Evolutionary conservation across 2,329 filamentous ascomycete genomes (phyloP), one percentile per base, ranked within the genome.

Genomic region (Cercospora citrullina): DNA sequence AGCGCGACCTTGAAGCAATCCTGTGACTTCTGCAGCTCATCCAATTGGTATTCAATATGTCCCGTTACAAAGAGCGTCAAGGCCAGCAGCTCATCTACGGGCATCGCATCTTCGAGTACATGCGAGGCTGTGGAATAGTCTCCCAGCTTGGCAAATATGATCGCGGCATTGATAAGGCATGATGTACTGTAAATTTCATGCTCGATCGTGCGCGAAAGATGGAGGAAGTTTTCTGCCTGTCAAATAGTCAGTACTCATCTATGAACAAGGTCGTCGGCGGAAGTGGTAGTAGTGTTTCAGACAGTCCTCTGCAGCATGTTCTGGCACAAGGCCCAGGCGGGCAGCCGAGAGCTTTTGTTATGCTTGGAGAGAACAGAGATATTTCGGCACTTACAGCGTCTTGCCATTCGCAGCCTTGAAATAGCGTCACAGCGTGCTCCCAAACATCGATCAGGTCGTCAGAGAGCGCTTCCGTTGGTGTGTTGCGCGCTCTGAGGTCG

Each of bases 381-480:
- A 8, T 31, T 31, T 31, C 30, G 1, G 30, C 26, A 58, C 66
- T 42, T 65, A 68, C 71, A n/a, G 77, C 72, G n/a, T 69, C 69
- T 58, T 75, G 70, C 75, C 75, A 78, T 57, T 78, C 77, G 65
- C 73, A 77, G 48, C 67, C 71, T 45, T 77, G 70, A 67, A 75
- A 77, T 1, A 79, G 72, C 5, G 74, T 68, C 12, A 70, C 69
- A 14, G 76, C 77, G 51, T 79, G 77, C 53, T 79, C 75, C 77
- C 77, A 79, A n/a, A 77, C 51, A 71, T 77, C 73, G 53, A 75
- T 59, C 3, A 72, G 69, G 26, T 72, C 65, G 65, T 69, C 62
- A 53, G 70, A 61, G 9, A 71, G 48, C 30, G 36, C 62, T 26
- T 36, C 48, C 4, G 21, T 21, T 5, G 48, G 9, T 58, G 62